Evolutionary conservation across 2,329 filamentous ascomycete genomes (phyloP), one percentile per base, ranked within the genome.

Genomic region (Ceratocystis colombiana): DNA sequence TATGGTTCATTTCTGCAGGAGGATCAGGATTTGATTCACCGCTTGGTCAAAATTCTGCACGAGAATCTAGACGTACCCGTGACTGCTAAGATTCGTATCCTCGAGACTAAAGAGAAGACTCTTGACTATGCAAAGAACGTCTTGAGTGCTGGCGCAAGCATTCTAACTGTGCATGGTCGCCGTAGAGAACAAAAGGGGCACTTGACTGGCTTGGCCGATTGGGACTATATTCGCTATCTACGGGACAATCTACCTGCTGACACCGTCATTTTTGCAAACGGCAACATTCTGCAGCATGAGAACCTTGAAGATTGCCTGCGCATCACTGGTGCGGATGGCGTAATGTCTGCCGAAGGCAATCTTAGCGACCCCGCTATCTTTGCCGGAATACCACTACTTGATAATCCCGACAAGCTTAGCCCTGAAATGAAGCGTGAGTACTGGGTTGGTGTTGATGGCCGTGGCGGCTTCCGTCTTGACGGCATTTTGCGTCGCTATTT

Each of bases 281-380:
- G 94, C 12, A 99, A 99, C 73, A 87, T 96, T 45, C 78, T 99
- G 67, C 88, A 89, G 73, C 82, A 88, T 67, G 86, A 80, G 0
- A 93, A 99, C 73, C 79, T 99, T 10, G 82, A 87, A 63, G 78
- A 78, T 22, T 97, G 93, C 72, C 77, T 99, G 22, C 83, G 85
- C 62, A 89, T 81, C 3, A 99, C 94, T 0, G 91, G 92, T 0
- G 93, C 87, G 1, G 94, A 99, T 74, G 94, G 83, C 20, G 85
- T 99, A 64, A 97, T 99, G 94, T 93, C 88, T 70, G 94, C 94
- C 4, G 94, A 99, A 76, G 94, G 91, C 0, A 96, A 96, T 73
- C 81, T 99, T 0, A 93, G 90, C 72, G 90, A 99, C 73, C 94
- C 94, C 0, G 86, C 85, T 1, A 88, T 99, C 55, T 99, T 99